A percentile compares a stretch with the other conserved stretches of the same genome.
Evolutionary conservation across 2,329 filamentous ascomycete species (phyloP).

Genomic region (Penicillium sp.): DNA sequence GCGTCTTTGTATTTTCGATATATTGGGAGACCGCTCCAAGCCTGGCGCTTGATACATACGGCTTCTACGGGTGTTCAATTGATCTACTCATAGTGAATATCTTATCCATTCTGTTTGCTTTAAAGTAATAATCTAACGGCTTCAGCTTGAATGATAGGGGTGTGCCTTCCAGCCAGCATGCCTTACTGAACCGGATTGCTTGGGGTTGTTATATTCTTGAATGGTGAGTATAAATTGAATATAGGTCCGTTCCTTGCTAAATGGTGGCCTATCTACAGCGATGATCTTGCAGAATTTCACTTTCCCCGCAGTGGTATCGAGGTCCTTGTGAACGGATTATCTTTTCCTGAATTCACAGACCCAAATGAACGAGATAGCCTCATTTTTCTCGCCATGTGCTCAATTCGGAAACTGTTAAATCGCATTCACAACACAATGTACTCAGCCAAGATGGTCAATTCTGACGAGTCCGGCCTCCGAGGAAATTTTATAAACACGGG

Average conservation of each 20-base stretch:
- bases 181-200: conserved; percentile 15
- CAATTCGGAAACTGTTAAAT: conserved; percentile 21
- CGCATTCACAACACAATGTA: conserved; percentile 21
- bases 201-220: conserved; percentile 26
- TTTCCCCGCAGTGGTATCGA: conserved; percentile 23
- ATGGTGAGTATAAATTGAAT: conserved; percentile 8
- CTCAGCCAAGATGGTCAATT: conserved; percentile 4
- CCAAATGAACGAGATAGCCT: conserved; percentile 12
- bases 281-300: conserved; percentile 24
- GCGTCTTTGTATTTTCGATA: conserved; percentile 25
- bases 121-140: not conserved
- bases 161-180: conserved; percentile 6
- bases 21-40: conserved; percentile 19
- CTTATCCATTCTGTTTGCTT: not conserved
- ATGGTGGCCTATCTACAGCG: conserved; percentile 6
- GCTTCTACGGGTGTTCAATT: conserved; percentile 18
- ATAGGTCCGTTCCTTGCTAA: not conserved
- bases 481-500: not conserved
- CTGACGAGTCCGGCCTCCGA: not conserved
- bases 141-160: conserved; percentile 14
- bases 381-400: conserved; percentile 25
- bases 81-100: conserved; percentile 16
- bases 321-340: conserved; percentile 16
- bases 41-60: conserved; percentile 16
- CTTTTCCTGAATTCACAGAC: conserved; percentile 20